Percentiles rank a stretch among this genome's conserved stretches.
These are phyloP conservation scores for Leishmania amazonensis DNA, from an alignment of 208 protist species.

Conservation along the genomic window DNA sequence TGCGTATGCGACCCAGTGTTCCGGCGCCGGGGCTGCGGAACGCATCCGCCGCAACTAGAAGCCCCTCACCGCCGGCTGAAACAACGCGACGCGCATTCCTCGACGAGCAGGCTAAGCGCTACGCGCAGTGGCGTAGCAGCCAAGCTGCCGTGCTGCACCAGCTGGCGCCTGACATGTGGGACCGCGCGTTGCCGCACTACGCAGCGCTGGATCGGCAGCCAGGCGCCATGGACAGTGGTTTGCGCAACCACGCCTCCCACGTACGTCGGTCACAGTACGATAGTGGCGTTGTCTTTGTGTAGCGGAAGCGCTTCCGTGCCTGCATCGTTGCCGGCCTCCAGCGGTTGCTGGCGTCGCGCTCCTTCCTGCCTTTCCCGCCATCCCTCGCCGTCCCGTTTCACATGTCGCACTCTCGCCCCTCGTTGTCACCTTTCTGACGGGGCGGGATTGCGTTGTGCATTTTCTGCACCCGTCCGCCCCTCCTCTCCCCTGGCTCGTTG, in stretches of 20 bases:
- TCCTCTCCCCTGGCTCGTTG: not conserved
- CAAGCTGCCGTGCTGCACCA: constrained; percentile 27
- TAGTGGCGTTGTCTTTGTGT: constrained; percentile 20
- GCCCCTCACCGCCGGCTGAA: not conserved
- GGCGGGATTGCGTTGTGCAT: not conserved
- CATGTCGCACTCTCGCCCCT: not conserved
- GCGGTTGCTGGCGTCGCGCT: not conserved
- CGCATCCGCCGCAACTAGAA: not conserved
- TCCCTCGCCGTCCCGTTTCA: not conserved
- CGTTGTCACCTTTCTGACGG: not conserved
- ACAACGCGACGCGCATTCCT: constrained; percentile 1
- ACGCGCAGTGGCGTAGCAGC: constrained; percentile 28
- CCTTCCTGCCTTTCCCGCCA: not conserved
- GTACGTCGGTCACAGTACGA: constrained; percentile 12
- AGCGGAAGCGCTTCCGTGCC: not conserved
- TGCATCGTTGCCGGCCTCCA: not conserved
- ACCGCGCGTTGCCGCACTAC: constrained; percentile 32
- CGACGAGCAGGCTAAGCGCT: constrained; percentile 20
- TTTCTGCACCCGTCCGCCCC: not conserved
- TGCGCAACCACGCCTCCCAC: constrained; percentile 8
- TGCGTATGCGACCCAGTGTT: constrained; percentile 13
- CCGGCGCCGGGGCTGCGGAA: not conserved
- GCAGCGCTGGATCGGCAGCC: constrained; percentile 27
- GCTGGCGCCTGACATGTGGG: constrained; percentile 40
- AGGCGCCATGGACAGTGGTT: constrained; percentile 30